Evolutionary conservation across 2,329 filamentous ascomycete species (phyloP), one percentile per base, ranked within the genome.

Genomic region (Chrysoporthe puriensis): DNA sequence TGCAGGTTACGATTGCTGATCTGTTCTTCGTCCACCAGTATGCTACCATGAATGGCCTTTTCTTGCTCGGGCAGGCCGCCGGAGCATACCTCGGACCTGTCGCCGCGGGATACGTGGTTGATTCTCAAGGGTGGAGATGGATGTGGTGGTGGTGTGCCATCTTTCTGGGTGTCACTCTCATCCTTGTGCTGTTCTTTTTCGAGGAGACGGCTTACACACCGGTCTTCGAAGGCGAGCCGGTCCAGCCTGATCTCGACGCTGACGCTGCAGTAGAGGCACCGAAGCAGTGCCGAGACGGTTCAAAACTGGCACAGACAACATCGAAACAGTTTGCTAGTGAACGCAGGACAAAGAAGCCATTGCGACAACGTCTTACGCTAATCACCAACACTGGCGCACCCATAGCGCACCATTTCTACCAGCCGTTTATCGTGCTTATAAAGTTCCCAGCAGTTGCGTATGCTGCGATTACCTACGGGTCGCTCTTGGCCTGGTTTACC

Each of bases 381-480:
- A 44, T 43, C 42, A 62, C 59, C 21, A 62, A 44, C 34, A 43
- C 59, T 5, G 13, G 16, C 11, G 21, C 34, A 26, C 14, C 36
- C n/a, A 26, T 62, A 18, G 16, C 14, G 42, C 59, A 62, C 40
- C 59, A 62, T 44, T 43, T 62, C 32, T 62, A 46, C 13, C 59
- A 62, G 42, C 59, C 59, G 2, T 40, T 62, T n/a, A 7, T 62
- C 21, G 16, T 62, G 8, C 59, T 62, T 26, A 13, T 62, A 6
- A 42, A 43, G 13, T 43, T 62, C 21, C 59, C 59, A 8, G 59
- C 59, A 7, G 40, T 62, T 9, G 68, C 77, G 6, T 82, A 79
- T 66, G 76, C 77, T 1, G 79, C 76, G 0, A 52, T 82, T 2
- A 79, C 80, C 21, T 82, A 80, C 64, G 80, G 79, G 3, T 75